Evolutionary conservation across 2,329 filamentous ascomycete species (phyloP), one percentile per base, ranked within the genome.

Genomic region (Colletotrichum sp.): DNA sequence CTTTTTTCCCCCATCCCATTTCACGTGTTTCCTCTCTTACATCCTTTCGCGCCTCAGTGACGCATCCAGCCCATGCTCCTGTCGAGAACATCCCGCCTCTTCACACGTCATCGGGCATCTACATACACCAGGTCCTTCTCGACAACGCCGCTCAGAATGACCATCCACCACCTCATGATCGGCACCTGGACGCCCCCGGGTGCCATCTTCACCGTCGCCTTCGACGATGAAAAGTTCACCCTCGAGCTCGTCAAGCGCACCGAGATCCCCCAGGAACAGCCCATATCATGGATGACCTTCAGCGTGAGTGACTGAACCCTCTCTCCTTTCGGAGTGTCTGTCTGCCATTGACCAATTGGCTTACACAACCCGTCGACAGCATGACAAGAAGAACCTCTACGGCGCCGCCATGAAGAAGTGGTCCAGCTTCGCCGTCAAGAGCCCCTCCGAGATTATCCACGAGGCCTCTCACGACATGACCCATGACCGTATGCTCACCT

Each of bases 401-500:
- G 95, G 95, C 80, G 93, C 95, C 5, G 94, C 95, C 76, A 97
- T 97, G 95, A 98, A 98, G 89, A 96, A 96, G 83, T 98, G 95
- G 95, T 93, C 93, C 65, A 96, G 94, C 83, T 96, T 95, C 84
- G 88, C 92, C 61, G 94, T 97, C 80, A 91, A 93, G 80, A 93
- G 91, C 79, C 94, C 95, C 4, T 93, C 91, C 3, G 91, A 95
- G 65, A 97, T 98, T 78, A 86, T 92, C 62, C 95, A 97, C 79
- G 90, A 94, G 83, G 89, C 89, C 59, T 95, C 95, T 16, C 92
- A 95, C 83, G 90, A 94, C 4, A 93, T 98, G 83, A 92, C 91
- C 59, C 93, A 94, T 79, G 90, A 97, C 82, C 91, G 94, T 95
- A 89, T 70, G 91, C 24, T 4, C 59, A 36, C 16, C 52, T 65